Evolutionary conservation across 345 rosid genomes (phyloP), one percentile per base, ranked within the genome.

Genomic region (Citrus maxima): DNA sequence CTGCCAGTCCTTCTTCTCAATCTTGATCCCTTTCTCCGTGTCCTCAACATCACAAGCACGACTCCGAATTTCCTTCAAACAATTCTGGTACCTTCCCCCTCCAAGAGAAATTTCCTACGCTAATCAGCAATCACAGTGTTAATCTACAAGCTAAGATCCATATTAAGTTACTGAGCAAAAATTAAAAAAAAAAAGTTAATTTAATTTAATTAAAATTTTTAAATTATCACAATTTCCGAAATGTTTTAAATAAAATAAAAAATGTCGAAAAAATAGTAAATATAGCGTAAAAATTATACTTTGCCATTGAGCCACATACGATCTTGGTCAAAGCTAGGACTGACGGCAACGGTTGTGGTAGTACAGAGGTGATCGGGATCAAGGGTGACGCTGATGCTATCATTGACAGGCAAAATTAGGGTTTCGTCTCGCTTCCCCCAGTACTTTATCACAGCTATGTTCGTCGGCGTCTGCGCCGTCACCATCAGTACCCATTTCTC

Each of bases 261-360:
- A 55, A 54, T 24, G 58, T 80, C 51, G 0, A 42, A 10, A 42
- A 42, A 12, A 42, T 42, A 42, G 51, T 42, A 12, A 42, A 42
- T 42, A 42, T 42, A 12, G 51, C 14, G 51, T 42, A 3, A 42
- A 42, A 46, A 46, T 46, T 12, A 13, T 13, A 96, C 99, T 97
- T 96, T 90, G 81, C 97, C 99, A 76, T 96, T 96, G 78, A 96
- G 99, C 98, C 99, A 96, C 98, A 96, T 94, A 73, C 94, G 97
- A 84, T 96, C 99, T 73, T 88, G 89, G 60, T 87, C 80, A 82
- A 96, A 96, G 56, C 78, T 12, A 24, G 98, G 98, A 86, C 98
- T 92, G 54, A 92, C 98, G 66, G 99, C 91, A 63, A 96, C 99
- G 54, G 99, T 93, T 37, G 99, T 94, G 72, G 97, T 88, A 35